phyloP scores from a whole-genome alignment of 225 moss, liverwort and hornwort species.

The Sphagnum tenellum region DNA sequence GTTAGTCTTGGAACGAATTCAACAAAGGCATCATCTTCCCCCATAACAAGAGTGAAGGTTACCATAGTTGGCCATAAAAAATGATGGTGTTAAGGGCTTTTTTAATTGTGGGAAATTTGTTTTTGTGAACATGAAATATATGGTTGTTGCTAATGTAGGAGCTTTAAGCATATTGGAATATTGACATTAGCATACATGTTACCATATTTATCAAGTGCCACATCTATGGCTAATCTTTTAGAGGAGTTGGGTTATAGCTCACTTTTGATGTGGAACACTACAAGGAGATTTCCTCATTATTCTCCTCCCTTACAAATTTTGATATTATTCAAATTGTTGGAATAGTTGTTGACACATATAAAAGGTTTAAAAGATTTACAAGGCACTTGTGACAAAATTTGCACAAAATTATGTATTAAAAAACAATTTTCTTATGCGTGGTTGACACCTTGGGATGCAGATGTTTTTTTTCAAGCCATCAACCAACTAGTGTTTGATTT shows the following conservation, averaged over 20 bases:
- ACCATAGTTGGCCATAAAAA: too few relatives aligned
- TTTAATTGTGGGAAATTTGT: too few relatives aligned
- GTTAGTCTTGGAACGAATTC: too few relatives aligned
- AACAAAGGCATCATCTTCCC: too few relatives aligned
- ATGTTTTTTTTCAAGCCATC: slow-evolving; percentile 68
- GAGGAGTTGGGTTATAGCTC: slow-evolving; percentile 89
- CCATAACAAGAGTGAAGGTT: too few relatives aligned
- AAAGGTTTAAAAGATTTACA: slow-evolving; percentile 77
- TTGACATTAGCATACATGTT: slow-evolving; percentile 40
- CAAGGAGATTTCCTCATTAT: slow-evolving; percentile 69
- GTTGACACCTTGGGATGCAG: slow-evolving; percentile 65
- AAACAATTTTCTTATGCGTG: slow-evolving; percentile 51
- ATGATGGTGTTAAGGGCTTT: too few relatives aligned
- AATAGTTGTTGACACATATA: slow-evolving; percentile 72
- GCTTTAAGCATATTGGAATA: slow-evolving; percentile 37
- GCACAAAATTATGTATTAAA: slow-evolving; percentile 52
- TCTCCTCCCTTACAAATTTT: slow-evolving; percentile 50
- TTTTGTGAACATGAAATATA: too few relatives aligned
- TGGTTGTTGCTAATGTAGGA: too few relatives aligned
- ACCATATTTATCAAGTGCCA: slow-evolving; percentile 55
- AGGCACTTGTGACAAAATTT: slow-evolving; percentile 68
- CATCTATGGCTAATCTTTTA: slow-evolving; percentile 58
- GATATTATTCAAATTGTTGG: slow-evolving; percentile 70
- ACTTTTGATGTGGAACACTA: slow-evolving; percentile 72
- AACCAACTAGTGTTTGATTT: slow-evolving; percentile 53